A percentile compares a stretch with the other conserved stretches of the same genome.
phyloP scores from a whole-genome alignment of 75 land plant genomes.

The Ceratopteris richardii region DNA sequence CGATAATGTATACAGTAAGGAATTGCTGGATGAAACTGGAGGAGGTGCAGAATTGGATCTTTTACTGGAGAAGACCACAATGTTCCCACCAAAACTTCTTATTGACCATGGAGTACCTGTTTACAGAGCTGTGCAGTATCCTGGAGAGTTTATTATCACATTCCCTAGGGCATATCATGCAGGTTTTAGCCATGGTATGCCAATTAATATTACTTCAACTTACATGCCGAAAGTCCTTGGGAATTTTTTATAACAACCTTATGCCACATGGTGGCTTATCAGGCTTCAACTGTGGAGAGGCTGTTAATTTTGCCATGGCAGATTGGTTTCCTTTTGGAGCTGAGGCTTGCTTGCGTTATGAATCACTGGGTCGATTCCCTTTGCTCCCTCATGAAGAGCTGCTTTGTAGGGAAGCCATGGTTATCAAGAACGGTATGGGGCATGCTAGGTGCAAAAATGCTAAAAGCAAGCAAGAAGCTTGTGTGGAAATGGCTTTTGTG shows the following conservation, averaged over 20 bases:
- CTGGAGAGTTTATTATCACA: constrained; percentile 94
- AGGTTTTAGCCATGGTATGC: constrained; percentile 94
- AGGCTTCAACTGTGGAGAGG: constrained; percentile 98
- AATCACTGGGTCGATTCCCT: constrained; percentile 63
- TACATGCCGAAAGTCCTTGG: neutral
- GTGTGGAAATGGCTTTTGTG: constrained; percentile 58
- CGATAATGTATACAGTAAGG: constrained; percentile 46
- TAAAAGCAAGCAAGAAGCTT: constrained; percentile 25
- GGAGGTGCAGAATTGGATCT: constrained; percentile 46
- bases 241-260: too few relatives aligned
- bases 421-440: constrained; percentile 8
- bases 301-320: constrained; percentile 86
- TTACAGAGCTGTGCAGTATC: constrained; percentile 71
- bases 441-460: neutral
- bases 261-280: neutral
- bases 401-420: constrained; percentile 80
- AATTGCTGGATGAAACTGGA: constrained; percentile 41
- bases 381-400: constrained; percentile 89
- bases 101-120: constrained; percentile 48
- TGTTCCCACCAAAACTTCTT: constrained; percentile 74
- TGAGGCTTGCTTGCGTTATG: constrained; percentile 69
- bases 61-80: constrained; percentile 79
- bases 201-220: neutral
- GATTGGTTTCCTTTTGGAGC: constrained; percentile 88
- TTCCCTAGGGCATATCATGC: constrained; percentile 94